Conservation (phyloP, 2,329 filamentous ascomycete species). For the Monosporascus sp. region DNA sequence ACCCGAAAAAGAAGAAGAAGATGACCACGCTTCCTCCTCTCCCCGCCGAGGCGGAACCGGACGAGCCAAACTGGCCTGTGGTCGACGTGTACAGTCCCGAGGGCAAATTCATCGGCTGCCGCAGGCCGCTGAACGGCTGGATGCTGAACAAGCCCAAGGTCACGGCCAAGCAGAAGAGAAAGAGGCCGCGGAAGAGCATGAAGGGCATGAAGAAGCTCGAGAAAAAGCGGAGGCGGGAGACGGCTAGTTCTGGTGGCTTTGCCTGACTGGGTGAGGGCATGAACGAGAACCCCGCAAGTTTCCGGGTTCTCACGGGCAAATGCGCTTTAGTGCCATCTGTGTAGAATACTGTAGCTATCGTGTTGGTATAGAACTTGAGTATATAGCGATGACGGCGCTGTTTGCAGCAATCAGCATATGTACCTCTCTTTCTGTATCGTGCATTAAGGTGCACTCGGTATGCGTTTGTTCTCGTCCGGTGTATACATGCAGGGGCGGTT, state of each 20-base stretch:
- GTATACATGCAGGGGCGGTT: no score
- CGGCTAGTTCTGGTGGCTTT: neutral
- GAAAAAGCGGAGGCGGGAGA: conserved; percentile 33
- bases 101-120: conserved; percentile 68
- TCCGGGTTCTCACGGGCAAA: no score
- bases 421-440: no score
- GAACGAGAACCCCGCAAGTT: no score
- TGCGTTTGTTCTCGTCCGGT: no score
- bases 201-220: conserved; percentile 52
- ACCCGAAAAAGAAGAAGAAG: conserved; percentile 13
- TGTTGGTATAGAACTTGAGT: neutral
- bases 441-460: no score
- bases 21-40: conserved; percentile 2
- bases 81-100: conserved; percentile 83
- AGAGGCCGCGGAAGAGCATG: conserved; percentile 65
- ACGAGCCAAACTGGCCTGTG: conserved; percentile 52
- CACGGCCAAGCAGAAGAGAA: conserved; percentile 42
- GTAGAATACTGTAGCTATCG: neutral
- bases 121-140: conserved; percentile 69
- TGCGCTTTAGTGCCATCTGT: neutral
- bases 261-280: no score
- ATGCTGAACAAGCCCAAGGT: conserved; percentile 52
- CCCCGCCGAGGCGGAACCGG: conserved; percentile 5
- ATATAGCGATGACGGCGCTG: no score
- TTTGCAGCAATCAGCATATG: no score